Conservation (phyloP, 305 asterid genomes). For the Solanum chacoense region DNA sequence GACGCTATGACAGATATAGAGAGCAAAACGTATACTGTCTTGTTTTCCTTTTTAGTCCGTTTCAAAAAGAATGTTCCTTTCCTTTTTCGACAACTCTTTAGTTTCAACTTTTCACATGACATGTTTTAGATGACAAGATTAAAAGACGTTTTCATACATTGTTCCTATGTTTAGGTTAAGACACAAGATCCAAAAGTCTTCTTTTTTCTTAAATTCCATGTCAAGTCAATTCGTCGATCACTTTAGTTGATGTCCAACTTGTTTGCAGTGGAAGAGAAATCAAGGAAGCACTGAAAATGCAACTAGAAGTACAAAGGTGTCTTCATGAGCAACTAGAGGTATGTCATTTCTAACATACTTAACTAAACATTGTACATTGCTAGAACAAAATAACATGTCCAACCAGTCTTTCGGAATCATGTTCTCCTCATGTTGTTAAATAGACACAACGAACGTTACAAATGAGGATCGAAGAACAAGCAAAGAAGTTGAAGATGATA, state of each 20-base stretch:
- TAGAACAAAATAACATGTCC: not conserved
- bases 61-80: not conserved
- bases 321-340: slow-evolving; percentile 97
- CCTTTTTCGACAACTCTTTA: not conserved
- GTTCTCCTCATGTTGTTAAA: not conserved
- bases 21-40: slow-evolving; percentile 27
- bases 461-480: slow-evolving; percentile 75
- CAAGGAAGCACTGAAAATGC: slow-evolving; percentile 30
- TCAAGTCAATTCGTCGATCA: not conserved
- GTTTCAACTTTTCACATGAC: not conserved
- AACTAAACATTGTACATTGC: not conserved
- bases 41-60: not conserved
- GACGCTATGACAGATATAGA: slow-evolving; percentile 27
- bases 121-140: not conserved
- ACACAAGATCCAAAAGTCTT: not conserved
- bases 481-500: slow-evolving; percentile 53
- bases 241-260: not conserved
- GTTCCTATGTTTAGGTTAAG: not conserved
- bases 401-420: not conserved
- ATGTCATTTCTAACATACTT: not conserved
- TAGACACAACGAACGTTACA: slow-evolving; percentile 61
- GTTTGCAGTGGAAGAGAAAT: not conserved
- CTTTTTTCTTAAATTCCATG: not conserved
- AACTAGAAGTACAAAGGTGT: slow-evolving; percentile 69
- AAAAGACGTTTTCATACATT: not conserved